Conservation (phyloP, 495 filamentous ascomycete genomes). For the Astrocystis sublimbata region DNA sequence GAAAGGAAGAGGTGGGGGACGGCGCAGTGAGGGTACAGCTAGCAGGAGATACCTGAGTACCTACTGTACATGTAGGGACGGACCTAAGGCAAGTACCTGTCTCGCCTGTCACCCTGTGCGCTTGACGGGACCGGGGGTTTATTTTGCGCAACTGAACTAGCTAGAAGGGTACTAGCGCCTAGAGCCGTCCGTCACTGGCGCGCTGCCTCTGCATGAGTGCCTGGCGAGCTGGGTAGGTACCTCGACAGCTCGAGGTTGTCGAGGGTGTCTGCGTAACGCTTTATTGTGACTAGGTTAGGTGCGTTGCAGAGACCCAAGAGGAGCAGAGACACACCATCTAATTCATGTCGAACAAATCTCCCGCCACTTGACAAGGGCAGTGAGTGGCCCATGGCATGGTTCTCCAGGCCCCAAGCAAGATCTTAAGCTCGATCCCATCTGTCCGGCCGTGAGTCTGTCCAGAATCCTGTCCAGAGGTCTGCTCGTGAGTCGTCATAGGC, state of each 20-base stretch:
- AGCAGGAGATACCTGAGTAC: too few species aligned
- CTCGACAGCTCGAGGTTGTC: too few species aligned
- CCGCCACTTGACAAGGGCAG: background rate
- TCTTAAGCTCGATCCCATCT: background rate
- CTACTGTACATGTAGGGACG: too few species aligned
- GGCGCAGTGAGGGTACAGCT: too few species aligned
- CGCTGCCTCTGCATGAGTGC: background rate
- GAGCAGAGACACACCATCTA: background rate
- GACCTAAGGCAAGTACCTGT: too few species aligned
- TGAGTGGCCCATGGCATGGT: background rate
- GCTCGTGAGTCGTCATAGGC: background rate
- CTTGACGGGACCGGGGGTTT: background rate
- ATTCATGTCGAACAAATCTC: background rate
- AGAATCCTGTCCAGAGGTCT: too few species aligned
- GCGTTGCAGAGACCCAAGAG: background rate
- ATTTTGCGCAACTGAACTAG: slow-evolving; percentile 8
- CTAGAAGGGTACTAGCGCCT: background rate
- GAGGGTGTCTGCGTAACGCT: too few species aligned
- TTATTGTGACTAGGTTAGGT: too few species aligned
- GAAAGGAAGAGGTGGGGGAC: slow-evolving; percentile 2
- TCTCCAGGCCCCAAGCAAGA: background rate
- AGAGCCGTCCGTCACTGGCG: background rate
- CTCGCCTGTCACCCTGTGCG: too few species aligned
- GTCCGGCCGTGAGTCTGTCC: background rate
- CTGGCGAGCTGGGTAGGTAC: too few species aligned